phyloP scores from a whole-genome alignment of 2,329 filamentous ascomycete genomes.

The Cercospora beticola region DNA sequence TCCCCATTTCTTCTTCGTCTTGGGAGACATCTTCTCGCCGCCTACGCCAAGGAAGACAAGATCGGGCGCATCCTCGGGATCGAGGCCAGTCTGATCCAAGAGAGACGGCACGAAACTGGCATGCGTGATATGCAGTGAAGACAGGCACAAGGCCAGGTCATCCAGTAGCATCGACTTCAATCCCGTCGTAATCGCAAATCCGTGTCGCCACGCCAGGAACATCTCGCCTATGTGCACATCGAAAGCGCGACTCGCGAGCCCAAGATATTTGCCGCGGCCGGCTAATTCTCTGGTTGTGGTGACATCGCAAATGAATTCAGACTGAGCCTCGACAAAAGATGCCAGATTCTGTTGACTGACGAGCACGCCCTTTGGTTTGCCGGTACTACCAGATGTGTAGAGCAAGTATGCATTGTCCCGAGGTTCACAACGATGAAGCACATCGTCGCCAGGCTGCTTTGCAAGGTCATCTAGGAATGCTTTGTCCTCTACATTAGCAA shows the following conservation, averaged over 20 bases:
- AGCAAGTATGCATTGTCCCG: conserved; percentile 57
- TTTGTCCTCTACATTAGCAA: conserved; percentile 9
- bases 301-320: conserved; percentile 17
- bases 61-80: conserved; percentile 18
- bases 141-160: conserved; percentile 16
- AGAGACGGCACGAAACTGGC: conserved; percentile 20
- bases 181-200: conserved; percentile 14
- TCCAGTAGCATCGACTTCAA: conserved; percentile 19
- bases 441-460: not conserved
- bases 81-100: conserved; percentile 19
- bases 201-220: conserved; percentile 21
- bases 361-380: conserved; percentile 39
- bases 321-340: conserved; percentile 19
- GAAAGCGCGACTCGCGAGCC: conserved; percentile 21
- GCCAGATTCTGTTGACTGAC: conserved; percentile 69
- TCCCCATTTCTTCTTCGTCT: conserved; percentile 25
- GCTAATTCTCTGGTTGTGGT: conserved; percentile 12
- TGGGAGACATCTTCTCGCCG: conserved; percentile 27
- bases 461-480: conserved; percentile 3
- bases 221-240: conserved; percentile 21
- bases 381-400: conserved; percentile 63
- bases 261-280: conserved; percentile 18
- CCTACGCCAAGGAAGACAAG: conserved; percentile 19
- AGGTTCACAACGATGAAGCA: not conserved
- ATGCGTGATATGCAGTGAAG: conserved; percentile 17